phyloP scores from a whole-genome alignment of 352 stramenopile species.

The Globisporangium camurandrum region DNA sequence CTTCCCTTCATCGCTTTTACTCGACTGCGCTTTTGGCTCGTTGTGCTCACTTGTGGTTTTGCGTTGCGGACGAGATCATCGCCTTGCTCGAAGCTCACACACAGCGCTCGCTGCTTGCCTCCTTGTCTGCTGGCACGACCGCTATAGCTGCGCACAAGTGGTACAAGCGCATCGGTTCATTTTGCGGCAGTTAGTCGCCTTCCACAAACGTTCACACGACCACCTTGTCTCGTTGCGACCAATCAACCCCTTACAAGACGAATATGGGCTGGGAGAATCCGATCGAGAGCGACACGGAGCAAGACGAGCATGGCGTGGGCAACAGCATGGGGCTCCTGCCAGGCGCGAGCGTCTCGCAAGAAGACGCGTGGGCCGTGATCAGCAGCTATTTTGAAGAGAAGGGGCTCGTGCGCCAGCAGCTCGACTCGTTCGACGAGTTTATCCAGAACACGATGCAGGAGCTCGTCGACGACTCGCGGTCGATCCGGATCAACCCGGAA shows the following conservation, averaged over 20 bases:
- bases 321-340: constrained; percentile 44
- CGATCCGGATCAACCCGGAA: constrained; percentile 95
- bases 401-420: constrained; percentile 98
- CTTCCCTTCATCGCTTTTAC: too few species aligned
- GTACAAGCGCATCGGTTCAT: neutral
- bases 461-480: constrained; percentile 95
- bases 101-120: neutral
- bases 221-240: neutral
- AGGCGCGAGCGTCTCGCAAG: constrained; percentile 92
- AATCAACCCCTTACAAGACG: too few species aligned
- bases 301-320: constrained; percentile 26
- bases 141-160: neutral
- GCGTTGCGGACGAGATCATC: neutral
- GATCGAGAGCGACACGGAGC: constrained; percentile 52
- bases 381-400: constrained; percentile 99
- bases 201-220: neutral
- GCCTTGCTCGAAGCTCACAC: neutral
- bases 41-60: neutral
- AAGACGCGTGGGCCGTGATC: constrained; percentile 99
- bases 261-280: constrained; percentile 67
- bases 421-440: constrained; percentile 99
- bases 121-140: neutral
- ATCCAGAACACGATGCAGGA: constrained; percentile 99
- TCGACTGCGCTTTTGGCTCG: neutral
- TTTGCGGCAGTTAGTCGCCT: neutral